Evolutionary conservation across 106 monocot species (phyloP), one percentile per base, ranked within the genome.

Genomic region (Dactylorhiza incarnata): DNA sequence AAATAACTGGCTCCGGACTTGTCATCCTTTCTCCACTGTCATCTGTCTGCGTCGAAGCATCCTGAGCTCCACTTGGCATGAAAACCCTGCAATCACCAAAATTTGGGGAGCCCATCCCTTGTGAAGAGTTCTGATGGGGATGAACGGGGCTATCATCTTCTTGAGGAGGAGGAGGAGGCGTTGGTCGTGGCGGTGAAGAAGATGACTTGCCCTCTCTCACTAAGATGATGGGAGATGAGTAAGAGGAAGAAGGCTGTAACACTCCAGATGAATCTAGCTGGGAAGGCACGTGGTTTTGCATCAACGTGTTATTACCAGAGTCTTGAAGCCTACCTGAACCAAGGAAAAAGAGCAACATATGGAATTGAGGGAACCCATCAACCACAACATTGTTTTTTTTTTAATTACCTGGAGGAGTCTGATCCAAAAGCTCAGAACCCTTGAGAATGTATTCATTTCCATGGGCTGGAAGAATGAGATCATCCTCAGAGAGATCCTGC

Each of bases 401-500:
- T 12, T 45, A 17, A 75, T 52, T 87, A 93, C 89, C 87, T 76
- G 84, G 75, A 56, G 86, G 87, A 22, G 90, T 82, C 61, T 76
- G 71, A 74, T 94, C 88, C 73, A 94, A 75, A 50, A 91, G 75
- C 80, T 92, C 89, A 4, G 95, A 92, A 15, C 91, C 95, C 76
- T 95, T 95, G 75, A 95, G 84, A 55, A 95, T 76, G 68, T 95
- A 95, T 71, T 95, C 95, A 46, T 82, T 87, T 48, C 84, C 87
- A 19, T 85, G 71, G 13, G 79, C 84, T 5, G 95, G 89, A 9
- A 82, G 81, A 47, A 91, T 81, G 26, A 89, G 78, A 85, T 95
- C 95, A 43, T 91, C 91, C 74, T 91, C 95, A 7, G 87, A 83
- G 67, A 95, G 77, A 70, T 95, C 95, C 52, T 95, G 89, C 95